Base-by-base conservation (phyloP, 176 grass and related monocot species). In the barley (Hordeum vulgare) region DNA sequence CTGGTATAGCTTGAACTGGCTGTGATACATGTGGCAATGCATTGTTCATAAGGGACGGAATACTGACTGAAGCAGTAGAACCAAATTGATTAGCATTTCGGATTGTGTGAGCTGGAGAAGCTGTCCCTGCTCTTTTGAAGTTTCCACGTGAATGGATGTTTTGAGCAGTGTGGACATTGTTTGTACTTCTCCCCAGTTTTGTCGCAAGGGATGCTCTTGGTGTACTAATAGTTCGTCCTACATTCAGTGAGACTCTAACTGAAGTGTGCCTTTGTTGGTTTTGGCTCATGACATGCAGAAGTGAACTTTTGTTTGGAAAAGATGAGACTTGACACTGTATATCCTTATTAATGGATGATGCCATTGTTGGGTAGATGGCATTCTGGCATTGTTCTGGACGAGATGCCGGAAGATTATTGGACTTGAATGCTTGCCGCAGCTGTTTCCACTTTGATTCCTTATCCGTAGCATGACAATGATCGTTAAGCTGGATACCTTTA, bases 401-500 rank as follows among this genome's bases (percentile, higher is more conserved):
- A 78, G 88, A 77, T 75, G 80, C 51, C 44, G 83, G 61, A 56
- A 70, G 15, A 26, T 42, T 78, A 53, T 78, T 86, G 62, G 37
- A n/a, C 73, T 84, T 96, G 61, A 87, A 92, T 85, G 42, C 33
- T 53, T 91, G 81, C 71, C 97, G 96, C 28, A 89, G 47, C 49
- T 45, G 14, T 85, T 80, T 92, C 93, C 93, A 99, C 44, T 41
- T 85, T 57, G 37, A 21, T 57, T 88, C 85, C 87, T 96, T 94
- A 76, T 99, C 93, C 4, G 88, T 96, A 75, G 97, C 91, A 84
- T 99, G 83, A 7, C 97, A 99, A 85, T 99, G 97, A 82, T 93
- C 85, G 28, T n/a, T 72, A 64, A 41, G 15, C 21, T 45, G 62
- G 17, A 61, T 59, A 79, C 84, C 86, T 27, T 79, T 87, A 82